These are phyloP conservation scores for Penicillium coffeae DNA, from an alignment of 495 filamentous ascomycete genomes.

Conservation along the genomic window DNA sequence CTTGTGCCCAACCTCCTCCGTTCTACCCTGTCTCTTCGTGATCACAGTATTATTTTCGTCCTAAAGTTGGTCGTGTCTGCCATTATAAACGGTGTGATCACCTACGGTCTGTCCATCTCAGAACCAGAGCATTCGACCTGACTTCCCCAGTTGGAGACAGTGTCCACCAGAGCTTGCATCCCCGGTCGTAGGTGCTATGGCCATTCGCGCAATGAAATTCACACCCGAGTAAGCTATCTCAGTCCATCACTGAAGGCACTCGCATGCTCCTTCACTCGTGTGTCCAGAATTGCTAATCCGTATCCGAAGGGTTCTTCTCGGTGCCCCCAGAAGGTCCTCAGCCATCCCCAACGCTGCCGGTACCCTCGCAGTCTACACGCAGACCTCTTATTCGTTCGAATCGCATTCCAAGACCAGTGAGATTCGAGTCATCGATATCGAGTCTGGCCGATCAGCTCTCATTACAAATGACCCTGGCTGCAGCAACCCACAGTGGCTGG, in stretches of 20 bases:
- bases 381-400: constrained; percentile 79
- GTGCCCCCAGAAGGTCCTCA: constrained; percentile 73
- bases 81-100: no score
- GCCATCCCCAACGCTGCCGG: constrained; percentile 72
- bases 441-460: constrained; percentile 59
- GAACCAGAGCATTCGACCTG: no score
- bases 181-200: constrained; percentile 43
- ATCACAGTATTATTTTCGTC: neutral
- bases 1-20: neutral
- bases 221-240: constrained; percentile 56
- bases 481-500: constrained; percentile 75
- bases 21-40: neutral
- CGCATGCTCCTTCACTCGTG: neutral
- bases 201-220: constrained; percentile 64
- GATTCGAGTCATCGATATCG: constrained; percentile 71
- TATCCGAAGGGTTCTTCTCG: constrained; percentile 63
- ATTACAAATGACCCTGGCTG: constrained; percentile 61
- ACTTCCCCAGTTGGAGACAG: neutral
- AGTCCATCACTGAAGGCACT: neutral
- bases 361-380: constrained; percentile 65
- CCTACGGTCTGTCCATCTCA: no score
- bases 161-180: neutral
- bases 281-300: constrained; percentile 1
- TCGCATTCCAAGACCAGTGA: constrained; percentile 70
- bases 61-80: neutral